A percentile compares a stretch with the other conserved stretches of the same genome.
Conservation (phyloP, 169 alveolate species). For the Toxoplasma gondii region DNA sequence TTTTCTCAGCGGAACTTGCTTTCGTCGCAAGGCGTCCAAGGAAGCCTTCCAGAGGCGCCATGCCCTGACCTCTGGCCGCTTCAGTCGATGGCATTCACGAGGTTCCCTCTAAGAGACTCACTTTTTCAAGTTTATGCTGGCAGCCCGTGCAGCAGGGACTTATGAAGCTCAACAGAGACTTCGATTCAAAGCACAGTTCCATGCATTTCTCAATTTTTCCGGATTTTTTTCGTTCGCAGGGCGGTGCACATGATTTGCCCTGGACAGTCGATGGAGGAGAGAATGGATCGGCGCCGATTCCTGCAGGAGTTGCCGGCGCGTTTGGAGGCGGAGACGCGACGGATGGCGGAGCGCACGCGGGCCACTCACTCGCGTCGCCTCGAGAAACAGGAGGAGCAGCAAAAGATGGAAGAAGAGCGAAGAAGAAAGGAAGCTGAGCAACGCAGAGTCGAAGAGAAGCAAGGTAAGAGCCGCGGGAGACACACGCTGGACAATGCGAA, state of each 20-base stretch:
- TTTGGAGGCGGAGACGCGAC: slow-evolving; percentile 51
- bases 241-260: slow-evolving; percentile 45
- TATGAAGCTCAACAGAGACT: too few species aligned
- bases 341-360: slow-evolving; percentile 74
- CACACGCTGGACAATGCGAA: background rate
- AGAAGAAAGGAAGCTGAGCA: slow-evolving; percentile 49
- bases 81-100: too few species aligned
- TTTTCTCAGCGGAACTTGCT: too few species aligned
- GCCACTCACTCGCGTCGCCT: slow-evolving; percentile 74
- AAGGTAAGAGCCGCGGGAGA: slow-evolving; percentile 41
- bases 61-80: too few species aligned
- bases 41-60: too few species aligned
- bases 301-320: slow-evolving; percentile 13
- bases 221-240: background rate
- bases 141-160: background rate
- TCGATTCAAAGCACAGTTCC: too few species aligned
- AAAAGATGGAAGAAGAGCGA: slow-evolving; percentile 57
- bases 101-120: too few species aligned
- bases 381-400: slow-evolving; percentile 75
- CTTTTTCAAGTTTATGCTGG: too few species aligned
- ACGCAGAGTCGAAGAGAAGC: slow-evolving; percentile 58
- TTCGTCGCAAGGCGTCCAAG: too few species aligned
- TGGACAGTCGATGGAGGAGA: slow-evolving; percentile 25
- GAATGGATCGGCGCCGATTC: slow-evolving; percentile 2
- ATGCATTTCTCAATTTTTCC: background rate